Conservation (phyloP, 176 grass and related monocot genomes). For the Cymbopogon citratus region DNA sequence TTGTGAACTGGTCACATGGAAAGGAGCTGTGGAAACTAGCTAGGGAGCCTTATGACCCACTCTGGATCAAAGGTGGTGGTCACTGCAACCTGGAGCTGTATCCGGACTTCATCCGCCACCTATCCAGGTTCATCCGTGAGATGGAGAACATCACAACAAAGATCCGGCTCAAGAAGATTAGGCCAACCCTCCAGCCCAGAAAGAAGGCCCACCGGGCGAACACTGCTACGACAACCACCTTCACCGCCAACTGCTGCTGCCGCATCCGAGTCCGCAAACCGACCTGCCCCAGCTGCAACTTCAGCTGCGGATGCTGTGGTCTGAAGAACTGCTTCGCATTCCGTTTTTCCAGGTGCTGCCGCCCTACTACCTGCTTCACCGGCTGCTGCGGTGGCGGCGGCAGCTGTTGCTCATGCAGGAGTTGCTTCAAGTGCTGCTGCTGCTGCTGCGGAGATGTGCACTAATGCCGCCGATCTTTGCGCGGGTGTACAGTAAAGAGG, state of each 20-base stretch:
- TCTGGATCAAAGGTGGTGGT: slow-evolving; percentile 95
- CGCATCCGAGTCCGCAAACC: slow-evolving; percentile 64
- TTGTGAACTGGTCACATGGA: too few relatives aligned
- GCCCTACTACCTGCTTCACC: slow-evolving; percentile 26
- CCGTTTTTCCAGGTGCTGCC: slow-evolving; percentile 16
- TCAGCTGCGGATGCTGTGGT: slow-evolving; percentile 31
- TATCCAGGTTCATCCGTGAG: slow-evolving; percentile 77
- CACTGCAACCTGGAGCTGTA: slow-evolving; percentile 99
- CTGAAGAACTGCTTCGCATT: slow-evolving; percentile 20
- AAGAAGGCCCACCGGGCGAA: slow-evolving; percentile 22
- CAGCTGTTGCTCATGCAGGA: slow-evolving; percentile 5
- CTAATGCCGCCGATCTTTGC: not conserved
- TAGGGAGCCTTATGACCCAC: too few relatives aligned
- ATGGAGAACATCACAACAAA: slow-evolving; percentile 80
- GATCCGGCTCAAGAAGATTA: slow-evolving; percentile 78
- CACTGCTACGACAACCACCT: slow-evolving; percentile 60
- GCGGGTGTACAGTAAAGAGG: slow-evolving; percentile 25
- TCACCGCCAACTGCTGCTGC: slow-evolving; percentile 81
- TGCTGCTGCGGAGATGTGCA: slow-evolving; percentile 8
- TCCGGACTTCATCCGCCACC: slow-evolving; percentile 85
- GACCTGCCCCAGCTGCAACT: slow-evolving; percentile 45
- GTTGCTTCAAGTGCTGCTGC: slow-evolving; percentile 47
- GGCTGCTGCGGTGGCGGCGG: not conserved
- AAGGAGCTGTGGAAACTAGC: too few relatives aligned
- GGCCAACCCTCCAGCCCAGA: slow-evolving; percentile 43